Evolutionary conservation across 805 yeast species (phyloP).

Genomic region (Zygosaccharomyces kombuchaensis): DNA sequence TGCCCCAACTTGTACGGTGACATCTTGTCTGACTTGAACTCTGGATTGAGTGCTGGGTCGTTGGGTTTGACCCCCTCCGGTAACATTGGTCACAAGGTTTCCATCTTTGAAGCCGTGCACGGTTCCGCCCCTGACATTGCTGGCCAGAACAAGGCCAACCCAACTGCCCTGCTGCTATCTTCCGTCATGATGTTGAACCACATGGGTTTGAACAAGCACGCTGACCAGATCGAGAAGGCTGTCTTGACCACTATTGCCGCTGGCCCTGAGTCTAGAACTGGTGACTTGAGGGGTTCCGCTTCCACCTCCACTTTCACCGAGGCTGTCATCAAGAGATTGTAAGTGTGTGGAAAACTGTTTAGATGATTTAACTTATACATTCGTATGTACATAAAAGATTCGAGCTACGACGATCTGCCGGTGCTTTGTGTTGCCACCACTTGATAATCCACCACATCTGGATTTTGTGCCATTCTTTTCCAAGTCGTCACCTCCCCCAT

Average conservation of each 20-base stretch:
- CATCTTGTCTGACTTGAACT: slow-evolving; percentile 94
- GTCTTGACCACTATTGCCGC: slow-evolving; percentile 86
- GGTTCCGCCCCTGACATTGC: slow-evolving; percentile 99
- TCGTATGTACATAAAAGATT: slow-evolving; percentile 4
- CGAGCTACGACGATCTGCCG: not conserved
- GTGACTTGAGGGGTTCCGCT: slow-evolving; percentile 87
- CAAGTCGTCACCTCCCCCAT: slow-evolving; percentile 48
- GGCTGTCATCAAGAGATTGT: slow-evolving; percentile 66
- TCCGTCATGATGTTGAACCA: slow-evolving; percentile 99
- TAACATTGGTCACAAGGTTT: slow-evolving; percentile 97
- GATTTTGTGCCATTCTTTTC: slow-evolving; percentile 43
- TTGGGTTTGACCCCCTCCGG: slow-evolving; percentile 98
- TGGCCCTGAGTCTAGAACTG: slow-evolving; percentile 93
- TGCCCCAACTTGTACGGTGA: slow-evolving; percentile 99
- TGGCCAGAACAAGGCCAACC: slow-evolving; percentile 98
- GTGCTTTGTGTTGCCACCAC: not conserved
- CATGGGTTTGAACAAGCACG: slow-evolving; percentile 82
- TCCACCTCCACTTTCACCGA: slow-evolving; percentile 85
- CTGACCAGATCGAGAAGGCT: slow-evolving; percentile 82
- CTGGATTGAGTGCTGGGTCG: slow-evolving; percentile 94
- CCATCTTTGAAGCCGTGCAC: slow-evolving; percentile 98
- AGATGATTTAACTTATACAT: slow-evolving; percentile 6
- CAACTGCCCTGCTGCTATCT: slow-evolving; percentile 92
- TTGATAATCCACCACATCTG: not conserved
- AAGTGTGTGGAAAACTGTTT: slow-evolving; percentile 3